Evolutionary conservation across 2,329 filamentous ascomycete species (phyloP), one percentile per base, ranked within the genome.

Genomic region (Purpureocillium takamizusanense): DNA sequence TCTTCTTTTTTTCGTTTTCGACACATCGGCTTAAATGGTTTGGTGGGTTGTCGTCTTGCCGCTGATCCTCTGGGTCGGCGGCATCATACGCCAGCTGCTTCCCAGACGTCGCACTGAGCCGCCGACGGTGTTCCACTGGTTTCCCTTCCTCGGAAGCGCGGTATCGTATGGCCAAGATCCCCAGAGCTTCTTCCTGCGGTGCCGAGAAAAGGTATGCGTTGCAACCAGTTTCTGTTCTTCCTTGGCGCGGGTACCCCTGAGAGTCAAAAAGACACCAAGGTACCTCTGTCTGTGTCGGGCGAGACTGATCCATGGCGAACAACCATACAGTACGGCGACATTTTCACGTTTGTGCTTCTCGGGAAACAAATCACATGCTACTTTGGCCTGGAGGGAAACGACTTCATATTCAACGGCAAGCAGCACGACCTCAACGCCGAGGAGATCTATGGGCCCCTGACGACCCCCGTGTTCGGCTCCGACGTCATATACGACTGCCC

Each of bases 401-500:
- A 75, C 30, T 74, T 75, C 45, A 67, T 76, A 37, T 61, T 76
- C 32, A 74, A 76, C 50, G 72, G 71, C 43, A 72, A 71, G 49
- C 60, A 67, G 18, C 58, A 62, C 42, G 70, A 76, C 41, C 56
- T 75, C 39, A 71, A 66, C 45, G 69, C 72, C 41, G 71, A 76
- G 51, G 70, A 75, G 25, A 67, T 74, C 46, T 76, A 76, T 49
- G 55, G 60, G 0, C 63, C 64, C 6, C 53, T 75, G 31, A 72
- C 66, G 6, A 73, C 63, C 1, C 70, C 72, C 9, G 70, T 75
- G 5, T 92, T 92, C 55, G 85, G 86, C 42, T 77, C 74, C 56
- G 78, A 85, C 60, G 82, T 92, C 32, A 80, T 89, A 35, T 90
- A 90, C 60, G 86, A 90, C 60, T 89, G 84, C 59, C 83, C 85